phyloP scores from a whole-genome alignment of 2,329 filamentous ascomycete species.

The Aspergillus udagawae region DNA sequence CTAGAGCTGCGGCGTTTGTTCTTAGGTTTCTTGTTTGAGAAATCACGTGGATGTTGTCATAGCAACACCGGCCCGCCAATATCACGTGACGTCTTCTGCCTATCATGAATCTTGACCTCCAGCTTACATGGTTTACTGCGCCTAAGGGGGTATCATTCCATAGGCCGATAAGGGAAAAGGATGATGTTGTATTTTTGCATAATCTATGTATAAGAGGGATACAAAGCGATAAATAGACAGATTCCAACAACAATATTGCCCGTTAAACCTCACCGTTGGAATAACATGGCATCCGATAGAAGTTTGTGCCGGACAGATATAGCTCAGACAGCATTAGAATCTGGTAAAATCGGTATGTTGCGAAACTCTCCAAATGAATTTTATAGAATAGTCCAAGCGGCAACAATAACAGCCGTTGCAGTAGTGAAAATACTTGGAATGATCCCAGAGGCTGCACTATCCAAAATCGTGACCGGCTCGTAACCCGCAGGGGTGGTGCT shows the following conservation, averaged over 20 bases:
- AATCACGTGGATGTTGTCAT: slow-evolving; percentile 9
- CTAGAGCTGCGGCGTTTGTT: background rate
- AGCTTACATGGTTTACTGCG: background rate
- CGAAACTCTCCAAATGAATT: background rate
- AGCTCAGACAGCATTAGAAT: background rate
- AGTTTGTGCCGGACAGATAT: background rate
- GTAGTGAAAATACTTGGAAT: background rate
- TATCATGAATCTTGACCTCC: background rate
- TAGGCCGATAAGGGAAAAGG: no score
- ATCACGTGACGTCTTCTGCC: background rate
- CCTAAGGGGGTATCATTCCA: no score
- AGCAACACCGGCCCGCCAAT: slow-evolving; percentile 2
- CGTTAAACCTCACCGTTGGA: background rate
- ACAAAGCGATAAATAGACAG: background rate
- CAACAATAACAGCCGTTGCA: slow-evolving; percentile 1
- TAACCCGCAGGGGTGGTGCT: slow-evolving; percentile 36
- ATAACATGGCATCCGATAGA: no score
- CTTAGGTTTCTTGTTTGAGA: slow-evolving; percentile 8
- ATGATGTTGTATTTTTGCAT: background rate
- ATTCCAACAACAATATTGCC: background rate
- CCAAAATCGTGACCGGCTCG: slow-evolving; percentile 31
- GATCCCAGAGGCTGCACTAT: slow-evolving; percentile 2
- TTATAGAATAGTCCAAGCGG: slow-evolving; percentile 1
- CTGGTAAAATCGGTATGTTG: background rate
- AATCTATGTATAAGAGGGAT: background rate